Percentiles rank a stretch among this genome's conserved stretches.
Conservation (phyloP, 2,329 filamentous ascomycete genomes). For the Parastagonospora avenae region DNA sequence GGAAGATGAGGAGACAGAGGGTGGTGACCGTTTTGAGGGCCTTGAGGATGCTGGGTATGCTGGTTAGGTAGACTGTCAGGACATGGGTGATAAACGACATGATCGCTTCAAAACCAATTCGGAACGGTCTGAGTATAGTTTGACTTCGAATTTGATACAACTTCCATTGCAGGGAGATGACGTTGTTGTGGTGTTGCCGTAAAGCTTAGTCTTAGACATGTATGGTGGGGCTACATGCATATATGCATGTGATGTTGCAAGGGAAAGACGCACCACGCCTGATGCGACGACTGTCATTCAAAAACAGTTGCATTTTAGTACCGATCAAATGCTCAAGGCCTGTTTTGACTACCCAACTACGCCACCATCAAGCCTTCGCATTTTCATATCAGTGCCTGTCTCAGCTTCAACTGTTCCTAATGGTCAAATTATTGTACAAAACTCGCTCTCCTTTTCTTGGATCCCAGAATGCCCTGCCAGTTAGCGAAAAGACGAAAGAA, state of each 20-base stretch:
- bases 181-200: too few species aligned
- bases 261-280: not conserved
- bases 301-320: too few species aligned
- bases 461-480: not conserved
- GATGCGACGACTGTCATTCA: not conserved
- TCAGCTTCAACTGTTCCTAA: not conserved
- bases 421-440: constrained; percentile 9
- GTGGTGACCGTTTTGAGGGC: not conserved
- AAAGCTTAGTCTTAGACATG: too few species aligned
- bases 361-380: not conserved
- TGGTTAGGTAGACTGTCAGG: not conserved
- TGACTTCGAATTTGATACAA: too few species aligned
- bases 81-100: not conserved
- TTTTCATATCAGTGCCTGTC: not conserved
- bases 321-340: not conserved
- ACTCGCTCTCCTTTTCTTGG: not conserved
- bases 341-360: not conserved
- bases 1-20: constrained; percentile 1
- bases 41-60: not conserved
- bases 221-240: too few species aligned
- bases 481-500: constrained; percentile 2
- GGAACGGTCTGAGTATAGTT: not conserved
- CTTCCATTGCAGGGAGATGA: too few species aligned
- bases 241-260: too few species aligned
- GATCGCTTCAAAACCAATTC: not conserved